Base-by-base conservation (phyloP, 176 grass and related monocot species). In the Musa acuminata region DNA sequence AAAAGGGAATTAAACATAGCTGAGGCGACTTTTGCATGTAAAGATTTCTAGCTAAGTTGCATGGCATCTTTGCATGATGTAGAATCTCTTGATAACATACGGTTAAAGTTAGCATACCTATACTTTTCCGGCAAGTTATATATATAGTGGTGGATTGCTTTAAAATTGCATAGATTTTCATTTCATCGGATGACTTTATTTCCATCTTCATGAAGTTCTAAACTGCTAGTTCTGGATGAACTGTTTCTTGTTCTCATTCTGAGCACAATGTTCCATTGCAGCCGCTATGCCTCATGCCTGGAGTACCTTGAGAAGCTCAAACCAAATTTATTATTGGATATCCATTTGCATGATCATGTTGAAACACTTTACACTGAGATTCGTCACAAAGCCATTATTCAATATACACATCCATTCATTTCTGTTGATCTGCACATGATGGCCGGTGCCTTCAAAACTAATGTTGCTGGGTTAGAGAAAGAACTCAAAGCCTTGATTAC, bases 381-480 rank as follows among this genome's bases (percentile, higher is more conserved):
- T 63, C 78, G 78, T 9, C 78, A 80, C 78, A 80, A 80, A 57
- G 90, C 86, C 87, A 77, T 93, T 82, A 89, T 95, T 80, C 96
- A 99, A 78, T 99, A 91, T 78, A 95, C 96, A 1, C 84, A 89
- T 73, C 91, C 96, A 13, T 99, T 99, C 69, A 99, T 91, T 82
- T 99, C 96, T 66, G 96, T 99, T 13, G 88, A 99, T 81, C 91
- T 99, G n/a, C 84, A 87, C 79, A 86, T 55, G 14, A 99, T 99
- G 96, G 96, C 96, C 35, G 58, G 24, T 83, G 96, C 96, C 54
- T 99, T 99, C 55, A 95, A 89, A 77, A 95, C 91, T 12, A 81
- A 70, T 27, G 88, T 99, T 64, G 63, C 77, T 20, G 84, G 89
- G 72, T 80, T 99, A 51, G 86, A 99, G 85, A 99, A 92, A 86